phyloP scores from a whole-genome alignment of 345 rosid genomes.

The Raphanus sativus region DNA sequence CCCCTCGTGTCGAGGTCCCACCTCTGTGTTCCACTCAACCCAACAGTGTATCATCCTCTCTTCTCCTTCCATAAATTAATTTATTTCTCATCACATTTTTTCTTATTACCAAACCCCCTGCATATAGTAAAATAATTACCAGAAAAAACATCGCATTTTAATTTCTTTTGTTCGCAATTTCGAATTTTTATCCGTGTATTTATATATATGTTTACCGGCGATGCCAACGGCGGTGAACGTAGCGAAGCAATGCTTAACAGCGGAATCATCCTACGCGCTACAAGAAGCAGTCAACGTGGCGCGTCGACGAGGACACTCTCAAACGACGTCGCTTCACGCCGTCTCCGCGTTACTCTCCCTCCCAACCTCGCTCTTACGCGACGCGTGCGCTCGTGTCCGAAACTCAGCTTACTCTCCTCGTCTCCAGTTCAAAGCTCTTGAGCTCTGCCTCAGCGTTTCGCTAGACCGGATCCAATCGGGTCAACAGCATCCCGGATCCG shows the following conservation, averaged over 20 bases:
- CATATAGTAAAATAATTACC: slow-evolving; percentile 20
- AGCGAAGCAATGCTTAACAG: slow-evolving; percentile 85
- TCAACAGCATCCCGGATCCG: slow-evolving; percentile 52
- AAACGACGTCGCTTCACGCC: slow-evolving; percentile 89
- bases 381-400: slow-evolving; percentile 73
- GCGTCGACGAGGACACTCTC: slow-evolving; percentile 65
- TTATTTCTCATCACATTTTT: slow-evolving; percentile 13
- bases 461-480: slow-evolving; percentile 81
- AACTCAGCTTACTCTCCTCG: slow-evolving; percentile 70
- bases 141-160: slow-evolving; percentile 1
- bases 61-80: slow-evolving; percentile 34
- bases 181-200: background rate
- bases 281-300: slow-evolving; percentile 83
- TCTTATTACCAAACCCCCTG: background rate
- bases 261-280: slow-evolving; percentile 72
- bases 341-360: slow-evolving; percentile 74
- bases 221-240: slow-evolving; percentile 86
- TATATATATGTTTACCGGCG: slow-evolving; percentile 53
- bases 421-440: slow-evolving; percentile 79
- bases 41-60: slow-evolving; percentile 6
- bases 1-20: slow-evolving; percentile 33
- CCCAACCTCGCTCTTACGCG: slow-evolving; percentile 68
- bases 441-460: slow-evolving; percentile 79
- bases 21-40: slow-evolving; percentile 34
- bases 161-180: background rate